Evolutionary conservation across 2,329 filamentous ascomycete species (phyloP).

Genomic region (Colletotrichum salicis): DNA sequence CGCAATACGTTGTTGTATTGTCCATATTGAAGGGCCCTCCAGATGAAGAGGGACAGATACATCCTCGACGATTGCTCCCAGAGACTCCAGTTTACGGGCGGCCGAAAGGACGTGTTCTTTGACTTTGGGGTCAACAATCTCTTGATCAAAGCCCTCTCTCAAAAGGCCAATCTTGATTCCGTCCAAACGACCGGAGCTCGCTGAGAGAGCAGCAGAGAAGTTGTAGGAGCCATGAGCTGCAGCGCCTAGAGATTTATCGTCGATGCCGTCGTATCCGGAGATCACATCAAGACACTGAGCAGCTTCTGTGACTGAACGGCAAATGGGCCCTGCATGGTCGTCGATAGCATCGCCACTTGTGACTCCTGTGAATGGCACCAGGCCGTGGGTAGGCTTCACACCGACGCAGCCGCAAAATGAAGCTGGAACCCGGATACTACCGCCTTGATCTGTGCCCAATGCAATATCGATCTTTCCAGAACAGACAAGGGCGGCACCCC

Average conservation of each 20-base stretch:
- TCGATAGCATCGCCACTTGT: slow-evolving; percentile 60
- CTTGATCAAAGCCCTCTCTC: slow-evolving; percentile 55
- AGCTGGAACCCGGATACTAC: slow-evolving; percentile 57
- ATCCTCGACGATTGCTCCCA: slow-evolving; percentile 62
- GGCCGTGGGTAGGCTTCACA: slow-evolving; percentile 62
- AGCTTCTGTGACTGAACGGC: slow-evolving; percentile 51
- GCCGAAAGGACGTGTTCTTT: slow-evolving; percentile 54
- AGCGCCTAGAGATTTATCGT: slow-evolving; percentile 54
- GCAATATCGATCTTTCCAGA: slow-evolving; percentile 55
- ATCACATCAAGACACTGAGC: slow-evolving; percentile 57
- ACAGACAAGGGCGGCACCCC: slow-evolving; percentile 57
- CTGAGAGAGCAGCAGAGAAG: slow-evolving; percentile 39
- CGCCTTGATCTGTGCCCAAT: slow-evolving; percentile 60
- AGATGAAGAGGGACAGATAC: slow-evolving; percentile 61
- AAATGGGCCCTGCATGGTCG: slow-evolving; percentile 60
- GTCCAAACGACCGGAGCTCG: slow-evolving; percentile 38
- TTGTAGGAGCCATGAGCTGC: slow-evolving; percentile 42
- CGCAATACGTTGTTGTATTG: slow-evolving; percentile 57
- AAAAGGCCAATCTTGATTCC: slow-evolving; percentile 55
- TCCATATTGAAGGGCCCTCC: slow-evolving; percentile 62
- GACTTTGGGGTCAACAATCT: slow-evolving; percentile 52
- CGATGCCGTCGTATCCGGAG: slow-evolving; percentile 59
- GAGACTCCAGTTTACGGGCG: slow-evolving; percentile 49
- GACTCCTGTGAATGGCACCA: slow-evolving; percentile 63
- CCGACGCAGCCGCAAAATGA: slow-evolving; percentile 54